Base-by-base conservation (phyloP, 805 yeast species). In the Cyberlindnera galapagoensis region DNA sequence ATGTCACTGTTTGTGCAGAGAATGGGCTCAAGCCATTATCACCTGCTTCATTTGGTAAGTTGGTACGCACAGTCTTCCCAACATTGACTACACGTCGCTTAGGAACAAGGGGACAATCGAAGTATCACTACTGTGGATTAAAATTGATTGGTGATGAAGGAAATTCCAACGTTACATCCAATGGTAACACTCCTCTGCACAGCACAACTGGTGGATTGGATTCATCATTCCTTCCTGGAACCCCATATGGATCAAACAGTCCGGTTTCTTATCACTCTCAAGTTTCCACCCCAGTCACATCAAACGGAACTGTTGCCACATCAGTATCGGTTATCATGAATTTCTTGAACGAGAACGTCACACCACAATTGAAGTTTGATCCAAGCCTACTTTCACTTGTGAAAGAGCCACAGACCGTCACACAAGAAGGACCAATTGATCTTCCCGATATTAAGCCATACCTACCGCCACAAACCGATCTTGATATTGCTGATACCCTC, bases 101-200 rank as follows among this genome's bases (percentile, higher is more conserved):
- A 38, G 94, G 94, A 6, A 73, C 74, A 51, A 65, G 92, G 32
- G 94, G 94, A 5, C 82, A 78, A 49, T 74, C 83, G 18, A 80
- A 80, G 49, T 83, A 84, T 54, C 88, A 83, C 49, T 84, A 83
- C 51, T 80, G 88, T 57, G 94, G 94, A 3, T 65, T 87, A 32
- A 69, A 67, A 42, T 57, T 63, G 39, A 47, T 64, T 7, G 67
- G 61, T 16, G 64, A 62, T 27, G 46, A 45, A 16, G 46, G 46
- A 17, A 22, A 26, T 15, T 44, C 58, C 4, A 52, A 57, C 14
- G 30, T 28, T 9, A 38, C 40, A 1, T 50, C 57, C 6, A 40
- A 39, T 26, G 36, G 43, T 3, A 45, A 38, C 28, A 51, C 56
- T 2, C 54, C 56, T 5, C 22, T 43, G n/a, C 53, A 51, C 25